Conservation (phyloP, 1,139 yeast genomes). For the Sugiyamaella japonica region DNA sequence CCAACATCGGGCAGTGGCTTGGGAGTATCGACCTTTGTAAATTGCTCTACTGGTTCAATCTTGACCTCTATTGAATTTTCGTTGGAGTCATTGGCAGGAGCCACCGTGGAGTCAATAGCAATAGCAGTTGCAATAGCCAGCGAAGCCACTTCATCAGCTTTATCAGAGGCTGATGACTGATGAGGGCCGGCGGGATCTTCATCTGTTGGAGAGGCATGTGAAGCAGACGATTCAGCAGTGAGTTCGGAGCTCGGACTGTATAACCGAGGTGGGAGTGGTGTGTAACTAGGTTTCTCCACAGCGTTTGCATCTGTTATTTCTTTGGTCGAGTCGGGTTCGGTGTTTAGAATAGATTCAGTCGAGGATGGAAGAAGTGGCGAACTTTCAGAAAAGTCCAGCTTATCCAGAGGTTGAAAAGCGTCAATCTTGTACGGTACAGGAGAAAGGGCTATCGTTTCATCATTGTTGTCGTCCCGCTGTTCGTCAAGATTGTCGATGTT, state of each 20-base stretch:
- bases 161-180: neutral
- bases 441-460: neutral
- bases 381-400: conserved; percentile 1
- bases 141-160: conserved; percentile 9
- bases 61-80: conserved; percentile 1
- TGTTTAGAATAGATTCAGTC: neutral
- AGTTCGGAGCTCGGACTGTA: no score
- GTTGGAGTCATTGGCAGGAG: neutral
- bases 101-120: neutral
- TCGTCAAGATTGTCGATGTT: neutral
- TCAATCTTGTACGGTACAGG: neutral
- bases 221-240: no score
- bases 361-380: conserved; percentile 1
- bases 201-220: no score
- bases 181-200: no score
- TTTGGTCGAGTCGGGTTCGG: no score
- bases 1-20: conserved; percentile 17
- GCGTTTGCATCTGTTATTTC: no score
- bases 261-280: no score
- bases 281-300: no score
- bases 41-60: conserved; percentile 4
- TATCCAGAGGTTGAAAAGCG: conserved; percentile 2
- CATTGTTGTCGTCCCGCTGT: neutral
- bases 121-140: conserved; percentile 3
- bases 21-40: conserved; percentile 10